A percentile compares a stretch with the other conserved stretches of the same genome.
Evolutionary conservation across 129 eudicot species (phyloP).

Genomic region (Artemisia annua): DNA sequence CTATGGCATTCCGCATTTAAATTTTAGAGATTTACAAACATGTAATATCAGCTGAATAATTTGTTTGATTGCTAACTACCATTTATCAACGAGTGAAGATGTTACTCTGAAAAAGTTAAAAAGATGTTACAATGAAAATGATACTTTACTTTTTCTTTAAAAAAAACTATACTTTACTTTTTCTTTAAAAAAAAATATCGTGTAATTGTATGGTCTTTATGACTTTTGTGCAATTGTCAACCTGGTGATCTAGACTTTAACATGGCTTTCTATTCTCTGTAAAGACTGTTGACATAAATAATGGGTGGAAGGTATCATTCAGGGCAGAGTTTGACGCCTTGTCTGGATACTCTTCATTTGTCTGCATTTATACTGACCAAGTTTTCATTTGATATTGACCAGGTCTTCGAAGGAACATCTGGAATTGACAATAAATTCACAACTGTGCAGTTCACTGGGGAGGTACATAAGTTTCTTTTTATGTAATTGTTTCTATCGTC

Average conservation of each 20-base stretch:
- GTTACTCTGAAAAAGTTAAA: too few species aligned
- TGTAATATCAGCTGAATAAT: neutral
- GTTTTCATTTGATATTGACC: slow-evolving; percentile 15
- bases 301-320: too few species aligned
- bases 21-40: neutral
- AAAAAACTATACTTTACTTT: too few species aligned
- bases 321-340: too few species aligned
- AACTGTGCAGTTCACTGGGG: slow-evolving; percentile 97
- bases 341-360: neutral
- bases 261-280: neutral
- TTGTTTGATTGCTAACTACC: neutral
- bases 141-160: too few species aligned
- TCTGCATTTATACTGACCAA: neutral
- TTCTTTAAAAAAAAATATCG: too few species aligned
- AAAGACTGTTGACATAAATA: neutral
- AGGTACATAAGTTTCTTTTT: slow-evolving; percentile 48
- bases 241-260: too few species aligned
- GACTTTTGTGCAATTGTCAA: too few species aligned
- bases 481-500: neutral
- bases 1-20: neutral
- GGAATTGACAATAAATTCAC: slow-evolving; percentile 96
- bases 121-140: too few species aligned
- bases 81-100: neutral
- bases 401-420: slow-evolving; percentile 99
- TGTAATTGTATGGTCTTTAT: too few species aligned